Base-by-base conservation (phyloP, 768 basidiomycete genomes). In the Russula sp. region DNA sequence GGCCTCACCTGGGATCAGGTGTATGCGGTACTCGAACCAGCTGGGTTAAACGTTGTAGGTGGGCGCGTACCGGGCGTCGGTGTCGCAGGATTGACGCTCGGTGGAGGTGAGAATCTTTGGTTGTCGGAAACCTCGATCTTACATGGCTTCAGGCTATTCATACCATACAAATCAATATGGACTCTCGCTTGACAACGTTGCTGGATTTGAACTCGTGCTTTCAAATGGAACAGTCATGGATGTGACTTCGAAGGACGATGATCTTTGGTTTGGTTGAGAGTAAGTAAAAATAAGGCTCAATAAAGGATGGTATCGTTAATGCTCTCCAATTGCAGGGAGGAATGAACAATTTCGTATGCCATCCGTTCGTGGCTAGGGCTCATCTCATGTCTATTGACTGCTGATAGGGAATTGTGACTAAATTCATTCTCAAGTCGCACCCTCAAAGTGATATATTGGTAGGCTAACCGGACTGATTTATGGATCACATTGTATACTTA, bases 121-220 rank as follows among this genome's bases (percentile, higher is more conserved):
- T 55, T 5, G 8, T 55, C 13, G n/a, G 24, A 16, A 22, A 24
- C 14, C 36, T 55, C 2, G 8, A 55, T 55, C 22, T 71, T 20
- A 71, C 69, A 44, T 36, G 3, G 5, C 30, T 20, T 38, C 16
- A 62, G 76, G 77, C 5, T 78, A 73, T 64, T 75, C 75, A 0
- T 54, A 65, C 46, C 69, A 72, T 53, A 72, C 71, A 6, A 76
- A 71, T 55, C 69, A 72, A 53, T 71, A 70, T 54, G 75, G 77
- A 9, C 63, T 78, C 30, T 69, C 71, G 1, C 66, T 77, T 34
- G 77, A 78, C 64, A 76, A 76, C 56, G 54, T 78, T 34, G 63
- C 63, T 16, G 68, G 58, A 24, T 69, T 64, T 13, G 51, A 73
- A 49, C 60, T 76, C 24, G 73, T 75, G 13, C 58, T 72, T 8